Evolutionary conservation across 371 early-diverging fungal species (phyloP).

Genomic region (Fennellomyces sp.): DNA sequence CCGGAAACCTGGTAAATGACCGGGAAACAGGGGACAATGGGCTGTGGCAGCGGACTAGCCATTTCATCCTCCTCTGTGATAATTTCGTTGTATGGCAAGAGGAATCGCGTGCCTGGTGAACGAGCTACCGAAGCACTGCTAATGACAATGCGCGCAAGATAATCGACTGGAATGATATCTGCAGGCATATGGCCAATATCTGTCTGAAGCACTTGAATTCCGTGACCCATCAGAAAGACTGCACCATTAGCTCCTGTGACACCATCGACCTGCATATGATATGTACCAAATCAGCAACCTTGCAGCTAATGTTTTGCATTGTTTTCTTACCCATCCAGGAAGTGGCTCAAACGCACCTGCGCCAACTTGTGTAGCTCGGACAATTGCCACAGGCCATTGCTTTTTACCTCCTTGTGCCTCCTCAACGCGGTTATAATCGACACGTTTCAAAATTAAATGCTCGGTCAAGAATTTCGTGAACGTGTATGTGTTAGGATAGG

Average conservation of each 20-base stretch:
- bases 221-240: constrained; percentile 41
- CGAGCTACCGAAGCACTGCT: constrained; percentile 33
- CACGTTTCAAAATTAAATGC: constrained; percentile 57
- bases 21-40: constrained; percentile 43
- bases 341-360: constrained; percentile 57
- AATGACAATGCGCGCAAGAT: constrained; percentile 35
- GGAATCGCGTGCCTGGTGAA: constrained; percentile 37
- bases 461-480: constrained; percentile 68
- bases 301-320: neutral
- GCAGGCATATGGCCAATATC: constrained; percentile 38
- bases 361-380: constrained; percentile 63
- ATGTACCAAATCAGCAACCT: neutral
- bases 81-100: constrained; percentile 49
- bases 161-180: constrained; percentile 65
- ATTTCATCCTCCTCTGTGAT: constrained; percentile 23
- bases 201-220: constrained; percentile 39
- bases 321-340: constrained; percentile 60
- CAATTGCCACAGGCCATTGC: constrained; percentile 61
- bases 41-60: constrained; percentile 17
- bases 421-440: constrained; percentile 54
- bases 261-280: constrained; percentile 50
- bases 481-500: constrained; percentile 65
- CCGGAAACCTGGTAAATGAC: constrained; percentile 46
- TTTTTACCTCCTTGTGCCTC: constrained; percentile 50
- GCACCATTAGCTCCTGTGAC: constrained; percentile 56